Base-by-base conservation (phyloP, 139 green algal genomes). In the Chlorella sp. region DNA sequence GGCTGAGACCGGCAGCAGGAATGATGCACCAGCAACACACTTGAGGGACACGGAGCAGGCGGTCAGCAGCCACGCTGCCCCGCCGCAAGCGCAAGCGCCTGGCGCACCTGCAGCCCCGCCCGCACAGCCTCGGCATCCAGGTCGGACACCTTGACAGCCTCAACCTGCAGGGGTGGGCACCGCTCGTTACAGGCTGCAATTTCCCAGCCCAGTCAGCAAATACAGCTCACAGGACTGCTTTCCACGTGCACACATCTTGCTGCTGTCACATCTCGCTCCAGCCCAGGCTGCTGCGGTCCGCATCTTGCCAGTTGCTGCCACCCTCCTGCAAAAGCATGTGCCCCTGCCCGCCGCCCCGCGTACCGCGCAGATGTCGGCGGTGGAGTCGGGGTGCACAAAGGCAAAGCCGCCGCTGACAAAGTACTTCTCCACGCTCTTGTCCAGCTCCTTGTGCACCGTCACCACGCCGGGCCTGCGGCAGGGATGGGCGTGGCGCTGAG, bases 381-480 rank as follows among this genome's bases (percentile, higher is more conserved):
- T 89, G 47, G 89, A 95, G 91, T 98, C 94, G 55, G 92, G 90
- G 80, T 98, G 94, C 28, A 98, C 89, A 82, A 98, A 98, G 17
- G 95, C 95, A 86, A 98, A 98, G 56, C 95, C 94, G 86, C 90
- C 90, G 74, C 68, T 90, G 26, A 98, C 95, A 85, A 98, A 98
- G 82, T 94, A 97, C 86, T 97, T 95, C 73, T 94, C 75, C 65
- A 95, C 89, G 12, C 92, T 85, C 83, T 95, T 96, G 83, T 97
- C 95, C 78, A 93, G 70, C 82, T 96, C 93, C 39, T 95, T 94
- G 82, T 97, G 91, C 4, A 98, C 86, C 9, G 90, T 92, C 18
- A 98, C 85, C 28, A 98, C 89, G 63, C 25, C 26, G 63, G 51
- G 28, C 28, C 25, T 36, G 63, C 63, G 38, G 25, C 28, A 36